Conservation (phyloP, 2,329 filamentous ascomycete genomes). For the Colletotrichum navitas region DNA sequence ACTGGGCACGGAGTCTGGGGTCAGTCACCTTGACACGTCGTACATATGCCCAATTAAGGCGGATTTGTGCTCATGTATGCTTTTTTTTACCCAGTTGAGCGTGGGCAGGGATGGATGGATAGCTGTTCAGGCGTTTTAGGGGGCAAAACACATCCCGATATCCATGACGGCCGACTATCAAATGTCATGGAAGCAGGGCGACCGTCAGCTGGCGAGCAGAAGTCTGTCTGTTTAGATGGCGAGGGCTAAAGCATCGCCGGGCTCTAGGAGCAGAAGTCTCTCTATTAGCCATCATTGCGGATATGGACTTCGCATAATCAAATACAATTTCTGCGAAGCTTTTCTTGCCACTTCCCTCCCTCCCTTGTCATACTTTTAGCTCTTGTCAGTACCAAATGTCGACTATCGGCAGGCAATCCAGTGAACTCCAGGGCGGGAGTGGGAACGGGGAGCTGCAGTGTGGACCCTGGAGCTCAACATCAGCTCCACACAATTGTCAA, state of each 20-base stretch:
- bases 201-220: conserved; percentile 6
- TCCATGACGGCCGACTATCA: conserved; percentile 20
- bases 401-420: neutral
- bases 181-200: conserved; percentile 10
- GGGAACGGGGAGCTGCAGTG: conserved; percentile 6
- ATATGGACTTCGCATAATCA: neutral
- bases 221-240: conserved; percentile 9
- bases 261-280: neutral
- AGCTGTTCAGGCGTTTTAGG: conserved; percentile 39
- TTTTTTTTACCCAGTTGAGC: conserved; percentile 35
- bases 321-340: neutral
- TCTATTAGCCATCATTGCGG: neutral
- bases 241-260: neutral
- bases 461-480: conserved; percentile 12
- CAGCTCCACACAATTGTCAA: conserved; percentile 5
- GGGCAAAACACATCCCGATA: conserved; percentile 31
- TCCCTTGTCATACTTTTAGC: neutral
- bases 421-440: neutral
- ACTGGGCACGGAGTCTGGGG: conserved; percentile 5
- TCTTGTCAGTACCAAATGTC: neutral
- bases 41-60: conserved; percentile 31
- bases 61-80: conserved; percentile 30
- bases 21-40: conserved; percentile 19
- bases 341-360: neutral
- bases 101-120: conserved; percentile 35